A percentile compares a stretch with the other conserved stretches of the same genome.
Conservation (phyloP, 441 rosid genomes). For the Euphorbia celastroides region DNA sequence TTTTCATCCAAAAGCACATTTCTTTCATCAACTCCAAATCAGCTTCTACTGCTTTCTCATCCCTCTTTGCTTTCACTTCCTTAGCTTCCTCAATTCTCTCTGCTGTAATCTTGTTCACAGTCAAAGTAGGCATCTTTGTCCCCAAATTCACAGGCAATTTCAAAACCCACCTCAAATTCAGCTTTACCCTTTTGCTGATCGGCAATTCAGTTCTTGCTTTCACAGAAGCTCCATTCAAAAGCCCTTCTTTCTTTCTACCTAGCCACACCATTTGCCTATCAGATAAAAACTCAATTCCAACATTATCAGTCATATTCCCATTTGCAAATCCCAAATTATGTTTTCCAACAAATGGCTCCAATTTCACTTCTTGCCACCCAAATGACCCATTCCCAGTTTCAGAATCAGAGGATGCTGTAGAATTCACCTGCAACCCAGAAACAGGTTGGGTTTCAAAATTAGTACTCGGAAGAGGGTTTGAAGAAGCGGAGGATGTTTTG, state of each 20-base stretch:
- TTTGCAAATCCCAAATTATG: constrained; percentile 19
- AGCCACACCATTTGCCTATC: constrained; percentile 24
- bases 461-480: constrained; percentile 23
- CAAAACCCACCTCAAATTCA: constrained; percentile 42
- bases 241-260: constrained; percentile 22
- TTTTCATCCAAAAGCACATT: constrained; percentile 43
- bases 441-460: constrained; percentile 13
- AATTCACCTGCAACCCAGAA: constrained; percentile 10
- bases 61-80: constrained; percentile 26
- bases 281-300: constrained; percentile 17
- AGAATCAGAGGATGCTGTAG: constrained; percentile 24
- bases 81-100: constrained; percentile 37
- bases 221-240: constrained; percentile 29
- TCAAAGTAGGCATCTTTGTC: constrained; percentile 39
- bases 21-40: constrained; percentile 45
- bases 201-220: constrained; percentile 42
- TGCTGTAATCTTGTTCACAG: constrained; percentile 44
- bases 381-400: constrained; percentile 25
- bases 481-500: constrained; percentile 25
- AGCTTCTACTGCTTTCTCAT: constrained; percentile 21
- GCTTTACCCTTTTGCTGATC: constrained; percentile 29
- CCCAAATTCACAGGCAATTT: constrained; percentile 27
- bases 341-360: constrained; percentile 31
- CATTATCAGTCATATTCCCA: constrained; percentile 7
- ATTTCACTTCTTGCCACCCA: constrained; percentile 50